These are phyloP conservation scores for Neurospora discreta DNA, from an alignment of 495 filamentous ascomycete species.

Conservation along the genomic window DNA sequence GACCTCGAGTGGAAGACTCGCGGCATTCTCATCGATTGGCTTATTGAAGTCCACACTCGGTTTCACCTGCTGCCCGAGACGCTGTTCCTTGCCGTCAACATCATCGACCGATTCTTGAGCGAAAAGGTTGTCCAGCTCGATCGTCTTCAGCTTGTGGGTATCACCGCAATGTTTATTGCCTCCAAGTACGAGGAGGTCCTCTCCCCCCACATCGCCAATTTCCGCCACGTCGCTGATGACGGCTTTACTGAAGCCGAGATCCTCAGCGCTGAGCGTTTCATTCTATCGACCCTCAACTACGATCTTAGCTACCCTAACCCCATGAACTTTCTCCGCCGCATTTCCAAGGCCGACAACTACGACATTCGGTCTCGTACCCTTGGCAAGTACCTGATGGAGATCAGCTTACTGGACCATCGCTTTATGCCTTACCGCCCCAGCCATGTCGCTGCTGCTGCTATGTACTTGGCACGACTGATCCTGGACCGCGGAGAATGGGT, in stretches of 20 bases:
- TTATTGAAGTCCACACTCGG: constrained; percentile 94
- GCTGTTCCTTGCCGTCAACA: constrained; percentile 91
- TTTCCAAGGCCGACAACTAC: constrained; percentile 97
- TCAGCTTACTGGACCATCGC: constrained; percentile 85
- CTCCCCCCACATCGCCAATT: constrained; percentile 92
- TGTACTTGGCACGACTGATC: constrained; percentile 88
- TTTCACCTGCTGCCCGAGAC: constrained; percentile 98
- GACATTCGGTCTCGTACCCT: constrained; percentile 94
- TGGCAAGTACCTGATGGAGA: constrained; percentile 97
- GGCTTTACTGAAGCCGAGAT: constrained; percentile 95
- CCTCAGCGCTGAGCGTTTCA: constrained; percentile 89
- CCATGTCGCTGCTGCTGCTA: constrained; percentile 79
- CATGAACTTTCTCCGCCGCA: constrained; percentile 97
- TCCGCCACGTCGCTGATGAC: constrained; percentile 92
- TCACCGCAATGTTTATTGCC: constrained; percentile 98
- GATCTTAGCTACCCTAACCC: constrained; percentile 98
- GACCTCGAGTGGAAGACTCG: constrained; percentile 98
- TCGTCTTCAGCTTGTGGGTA: constrained; percentile 88
- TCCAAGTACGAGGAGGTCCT: constrained; percentile 98
- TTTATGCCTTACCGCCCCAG: constrained; percentile 82
- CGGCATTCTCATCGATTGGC: constrained; percentile 94
- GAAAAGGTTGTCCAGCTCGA: constrained; percentile 89
- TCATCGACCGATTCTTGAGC: constrained; percentile 95
- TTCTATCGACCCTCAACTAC: constrained; percentile 83
- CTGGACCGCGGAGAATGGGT: constrained; percentile 86